Evolutionary conservation across 495 filamentous ascomycete species (phyloP), one percentile per base, ranked within the genome.

Genomic region (Oleoguttula mirabilis): DNA sequence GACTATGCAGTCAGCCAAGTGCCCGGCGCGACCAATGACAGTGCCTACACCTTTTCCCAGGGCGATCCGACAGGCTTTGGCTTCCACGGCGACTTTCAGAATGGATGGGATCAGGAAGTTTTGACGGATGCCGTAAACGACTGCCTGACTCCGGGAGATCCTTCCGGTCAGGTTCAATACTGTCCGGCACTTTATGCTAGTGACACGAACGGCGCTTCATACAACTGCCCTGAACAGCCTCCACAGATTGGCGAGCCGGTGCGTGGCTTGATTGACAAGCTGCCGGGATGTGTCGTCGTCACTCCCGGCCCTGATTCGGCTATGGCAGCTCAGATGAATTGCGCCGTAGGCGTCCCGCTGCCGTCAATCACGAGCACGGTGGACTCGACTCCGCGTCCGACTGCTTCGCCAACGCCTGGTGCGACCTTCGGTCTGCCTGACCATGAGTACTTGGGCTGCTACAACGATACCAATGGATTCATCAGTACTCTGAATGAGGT

Each of bases 61-160:
- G 53, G 53, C 15, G 53, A 53, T 36, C 40, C 53, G 6, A 56
- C 53, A 2, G 54, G 54, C 25, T 56, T 45, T 33, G 54, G 54
- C 12, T 56, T 56, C 25, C 51, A 56, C 32, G 54, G 35, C 10
- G 54, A 56, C 25, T 56, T 56, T 42, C 42, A 43, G 8, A 56
- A 56, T 30, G 54, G 54, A 32, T 56, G 54, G 54, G 47, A 54
- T 14, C 30, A 21, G 38, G 40, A 12, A 11, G 50, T 56, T 6
- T 43, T 44, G 17, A 36, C 46, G 5, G 30, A 47, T 12, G 50
- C 54, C 1, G 27, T 48, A 1, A 34, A 41, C 8, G 37, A 45
- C 11, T 53, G 53, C 36, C 23, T 47, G 14, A 33, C 20, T 22
- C 46, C 46, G 16, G 48, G 32, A 10, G 51, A 25, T 8, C 16